These are phyloP conservation scores for Haberlea rhodopensis DNA, from an alignment of 257 asterid genomes.

Conservation along the genomic window DNA sequence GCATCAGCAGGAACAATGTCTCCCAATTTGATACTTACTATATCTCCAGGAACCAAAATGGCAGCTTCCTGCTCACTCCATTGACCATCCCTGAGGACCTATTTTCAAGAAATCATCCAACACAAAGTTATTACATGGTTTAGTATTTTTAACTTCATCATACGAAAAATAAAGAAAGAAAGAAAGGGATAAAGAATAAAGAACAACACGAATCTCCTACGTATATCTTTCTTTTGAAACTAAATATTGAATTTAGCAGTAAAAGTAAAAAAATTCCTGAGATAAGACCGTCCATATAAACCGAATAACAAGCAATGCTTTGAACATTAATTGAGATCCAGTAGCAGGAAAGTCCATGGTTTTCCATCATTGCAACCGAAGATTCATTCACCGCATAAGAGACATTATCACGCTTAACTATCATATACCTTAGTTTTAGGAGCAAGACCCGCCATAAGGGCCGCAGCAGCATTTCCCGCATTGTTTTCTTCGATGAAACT, in stretches of 20 bases:
- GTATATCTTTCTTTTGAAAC: no score
- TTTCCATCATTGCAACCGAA: no score
- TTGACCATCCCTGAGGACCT: conserved; percentile 88
- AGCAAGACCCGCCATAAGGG: conserved; percentile 99
- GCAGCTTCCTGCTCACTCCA: conserved; percentile 96
- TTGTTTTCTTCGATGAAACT: conserved; percentile 95
- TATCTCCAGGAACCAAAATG: conserved; percentile 94
- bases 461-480: conserved; percentile 98
- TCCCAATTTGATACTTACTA: conserved; percentile 81
- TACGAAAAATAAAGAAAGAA: no score
- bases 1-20: conserved; percentile 94
- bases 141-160: no score
- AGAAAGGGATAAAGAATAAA: no score
- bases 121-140: not conserved
- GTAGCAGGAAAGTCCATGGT: not conserved
- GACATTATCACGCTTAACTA: no score
- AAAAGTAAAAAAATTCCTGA: no score
- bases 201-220: no score
- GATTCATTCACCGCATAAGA: not conserved
- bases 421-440: conserved; percentile 90
- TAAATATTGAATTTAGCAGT: no score
- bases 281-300: no score
- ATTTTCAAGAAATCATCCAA: conserved; percentile 2
- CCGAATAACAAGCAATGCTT: not conserved
- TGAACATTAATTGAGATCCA: not conserved